Conservation (phyloP, 108 stramenopile genomes). For the Cyclotella distinguenda region DNA sequence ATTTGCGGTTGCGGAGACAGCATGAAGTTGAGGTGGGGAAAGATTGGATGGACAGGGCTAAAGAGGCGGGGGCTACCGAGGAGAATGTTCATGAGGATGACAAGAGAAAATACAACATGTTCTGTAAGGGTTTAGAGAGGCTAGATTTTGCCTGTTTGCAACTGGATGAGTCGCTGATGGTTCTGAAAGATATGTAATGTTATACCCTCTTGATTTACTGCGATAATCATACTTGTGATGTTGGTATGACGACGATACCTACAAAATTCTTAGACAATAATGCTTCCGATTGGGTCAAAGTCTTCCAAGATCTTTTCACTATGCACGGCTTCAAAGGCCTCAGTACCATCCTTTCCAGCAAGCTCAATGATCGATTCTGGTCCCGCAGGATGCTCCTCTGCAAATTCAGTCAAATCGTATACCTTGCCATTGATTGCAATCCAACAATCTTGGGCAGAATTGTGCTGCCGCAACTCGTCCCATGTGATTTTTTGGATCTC, state of each 20-base stretch:
- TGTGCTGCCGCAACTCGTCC: conserved; percentile 75
- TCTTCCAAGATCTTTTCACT: conserved; percentile 79
- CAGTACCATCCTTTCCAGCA: conserved; percentile 85
- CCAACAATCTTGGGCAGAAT: conserved; percentile 84
- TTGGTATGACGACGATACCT: not conserved
- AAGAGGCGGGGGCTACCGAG: conserved; percentile 57
- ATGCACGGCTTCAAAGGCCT: conserved; percentile 83
- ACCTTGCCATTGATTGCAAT: conserved; percentile 84
- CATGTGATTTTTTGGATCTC: conserved; percentile 51
- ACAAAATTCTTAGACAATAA: not conserved
- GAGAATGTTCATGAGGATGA: conserved; percentile 78
- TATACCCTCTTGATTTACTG: not conserved
- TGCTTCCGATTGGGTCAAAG: conserved; percentile 56
- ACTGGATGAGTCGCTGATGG: conserved; percentile 82
- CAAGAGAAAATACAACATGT: conserved; percentile 60
- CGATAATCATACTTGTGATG: not conserved
- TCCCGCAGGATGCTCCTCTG: conserved; percentile 90
- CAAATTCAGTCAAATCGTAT: conserved; percentile 91
- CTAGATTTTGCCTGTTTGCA: conserved; percentile 66
- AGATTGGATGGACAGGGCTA: conserved; percentile 83
- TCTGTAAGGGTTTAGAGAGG: conserved; percentile 78
- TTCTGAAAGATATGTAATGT: conserved; percentile 57
- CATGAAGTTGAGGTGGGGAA: conserved; percentile 81
- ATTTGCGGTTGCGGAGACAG: conserved; percentile 70
- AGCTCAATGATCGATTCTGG: conserved; percentile 77